These are phyloP conservation scores for Vanrija humicola DNA, from an alignment of 1,284 basidiomycete genomes.

Conservation along the genomic window DNA sequence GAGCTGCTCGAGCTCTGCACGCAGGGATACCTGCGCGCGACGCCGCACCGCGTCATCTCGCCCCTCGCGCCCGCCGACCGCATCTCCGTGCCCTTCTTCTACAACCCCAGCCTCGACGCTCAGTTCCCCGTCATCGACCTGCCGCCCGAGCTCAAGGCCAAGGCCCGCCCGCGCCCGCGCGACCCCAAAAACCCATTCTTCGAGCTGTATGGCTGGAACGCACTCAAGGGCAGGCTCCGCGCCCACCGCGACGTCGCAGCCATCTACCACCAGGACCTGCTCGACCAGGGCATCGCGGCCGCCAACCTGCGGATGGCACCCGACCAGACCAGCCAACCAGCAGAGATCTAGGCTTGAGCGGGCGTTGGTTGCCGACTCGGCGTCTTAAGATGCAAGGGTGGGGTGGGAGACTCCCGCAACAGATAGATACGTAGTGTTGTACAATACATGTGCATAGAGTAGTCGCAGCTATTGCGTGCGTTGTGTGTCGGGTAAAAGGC, in stretches of 20 bases:
- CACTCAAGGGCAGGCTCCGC: not conserved
- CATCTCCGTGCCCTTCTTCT: not conserved
- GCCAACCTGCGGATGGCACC: too few relatives aligned
- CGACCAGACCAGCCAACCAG: too few relatives aligned
- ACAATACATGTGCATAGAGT: too few relatives aligned
- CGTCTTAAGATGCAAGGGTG: too few relatives aligned
- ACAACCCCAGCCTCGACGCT: not conserved
- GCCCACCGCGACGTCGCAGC: not conserved
- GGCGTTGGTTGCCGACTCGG: too few relatives aligned
- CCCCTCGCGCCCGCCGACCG: not conserved
- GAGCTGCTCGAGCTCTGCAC: constrained; percentile 48
- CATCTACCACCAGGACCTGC: not conserved
- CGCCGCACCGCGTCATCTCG: not conserved
- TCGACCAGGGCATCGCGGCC: not conserved
- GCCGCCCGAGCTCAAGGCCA: not conserved
- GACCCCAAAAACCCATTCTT: not conserved
- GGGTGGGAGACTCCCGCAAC: too few relatives aligned
- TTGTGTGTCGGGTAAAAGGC: too few relatives aligned
- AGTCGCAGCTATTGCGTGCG: too few relatives aligned
- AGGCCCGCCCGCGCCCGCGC: too few relatives aligned
- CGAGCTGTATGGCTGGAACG: not conserved
- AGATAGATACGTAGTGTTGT: too few relatives aligned
- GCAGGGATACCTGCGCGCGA: not conserved
- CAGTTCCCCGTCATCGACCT: not conserved
- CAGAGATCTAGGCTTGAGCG: too few relatives aligned